A percentile compares a stretch with the other conserved stretches of the same genome.
Conservation (phyloP, 1,284 basidiomycete species). For the Cryptococcus jaspeensis region DNA sequence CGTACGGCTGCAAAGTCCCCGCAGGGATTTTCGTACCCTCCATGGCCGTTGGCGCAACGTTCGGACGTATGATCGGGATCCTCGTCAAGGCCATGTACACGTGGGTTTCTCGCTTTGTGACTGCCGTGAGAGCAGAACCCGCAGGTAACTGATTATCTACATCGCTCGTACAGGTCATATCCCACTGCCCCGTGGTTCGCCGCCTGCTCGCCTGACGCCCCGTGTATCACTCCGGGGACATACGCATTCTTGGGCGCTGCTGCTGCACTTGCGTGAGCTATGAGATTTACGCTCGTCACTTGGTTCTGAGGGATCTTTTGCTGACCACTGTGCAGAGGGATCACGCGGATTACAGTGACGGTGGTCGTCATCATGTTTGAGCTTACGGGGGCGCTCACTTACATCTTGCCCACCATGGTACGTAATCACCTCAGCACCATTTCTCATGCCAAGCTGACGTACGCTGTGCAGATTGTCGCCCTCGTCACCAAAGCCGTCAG, state of each 20-base stretch:
- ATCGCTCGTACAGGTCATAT: slow-evolving; percentile 61
- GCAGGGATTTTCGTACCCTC: slow-evolving; percentile 97
- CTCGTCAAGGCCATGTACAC: slow-evolving; percentile 87
- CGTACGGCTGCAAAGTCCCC: slow-evolving; percentile 95
- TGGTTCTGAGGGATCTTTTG: background rate
- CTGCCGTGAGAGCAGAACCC: too few relatives aligned
- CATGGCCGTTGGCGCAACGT: slow-evolving; percentile 95
- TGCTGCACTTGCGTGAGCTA: slow-evolving; percentile 76
- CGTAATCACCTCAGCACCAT: slow-evolving; percentile 22
- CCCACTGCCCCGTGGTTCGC: slow-evolving; percentile 82
- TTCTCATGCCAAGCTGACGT: slow-evolving; percentile 5
- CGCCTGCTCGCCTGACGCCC: slow-evolving; percentile 83
- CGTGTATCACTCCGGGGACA: slow-evolving; percentile 97
- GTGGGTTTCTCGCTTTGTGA: slow-evolving; percentile 58
- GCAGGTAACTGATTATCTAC: background rate
- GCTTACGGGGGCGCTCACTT: slow-evolving; percentile 95
- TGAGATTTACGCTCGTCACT: background rate
- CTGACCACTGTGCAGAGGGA: slow-evolving; percentile 61
- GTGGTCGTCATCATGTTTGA: slow-evolving; percentile 99
- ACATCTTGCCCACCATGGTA: slow-evolving; percentile 98
- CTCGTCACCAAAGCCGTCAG: slow-evolving; percentile 95
- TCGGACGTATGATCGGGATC: slow-evolving; percentile 93
- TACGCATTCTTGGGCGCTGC: slow-evolving; percentile 94
- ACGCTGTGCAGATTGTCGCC: slow-evolving; percentile 72
- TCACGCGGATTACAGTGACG: slow-evolving; percentile 95